Evolutionary conservation across 1,284 basidiomycete species (phyloP).

Genomic region (Meira nashicola): DNA sequence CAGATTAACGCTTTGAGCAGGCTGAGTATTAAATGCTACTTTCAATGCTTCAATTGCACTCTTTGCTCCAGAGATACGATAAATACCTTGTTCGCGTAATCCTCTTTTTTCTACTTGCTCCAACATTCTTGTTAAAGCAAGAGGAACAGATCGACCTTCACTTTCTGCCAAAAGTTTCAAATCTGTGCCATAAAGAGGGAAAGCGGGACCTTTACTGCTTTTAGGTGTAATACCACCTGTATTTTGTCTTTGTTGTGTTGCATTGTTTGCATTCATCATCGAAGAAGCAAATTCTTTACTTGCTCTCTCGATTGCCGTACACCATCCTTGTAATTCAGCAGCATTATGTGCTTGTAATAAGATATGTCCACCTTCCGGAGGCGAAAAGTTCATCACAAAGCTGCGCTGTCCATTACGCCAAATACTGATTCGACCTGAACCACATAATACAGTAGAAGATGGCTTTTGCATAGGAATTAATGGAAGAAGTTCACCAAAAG

Average conservation of each 20-base stretch:
- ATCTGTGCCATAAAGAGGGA: conserved; percentile 37
- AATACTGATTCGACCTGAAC: conserved; percentile 32
- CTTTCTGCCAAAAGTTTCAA: conserved; percentile 32
- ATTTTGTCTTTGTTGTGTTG: not conserved
- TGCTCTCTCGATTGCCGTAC: conserved; percentile 28
- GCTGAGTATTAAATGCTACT: conserved; percentile 28
- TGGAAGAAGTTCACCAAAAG: conserved; percentile 26
- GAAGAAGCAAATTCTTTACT: conserved; percentile 23
- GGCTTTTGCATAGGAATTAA: conserved; percentile 37
- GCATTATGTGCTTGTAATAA: conserved; percentile 43
- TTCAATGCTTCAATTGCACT: conserved; percentile 40
- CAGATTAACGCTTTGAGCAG: conserved; percentile 35
- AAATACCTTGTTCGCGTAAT: conserved; percentile 50
- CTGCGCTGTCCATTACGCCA: conserved; percentile 47
- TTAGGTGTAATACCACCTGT: not conserved
- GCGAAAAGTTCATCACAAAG: conserved; percentile 42
- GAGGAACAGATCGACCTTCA: conserved; percentile 35
- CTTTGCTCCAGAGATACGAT: conserved; percentile 50
- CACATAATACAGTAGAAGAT: conserved; percentile 28
- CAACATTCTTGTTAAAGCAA: conserved; percentile 46
- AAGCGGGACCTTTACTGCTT: not conserved
- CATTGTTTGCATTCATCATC: not conserved
- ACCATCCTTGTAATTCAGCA: conserved; percentile 39
- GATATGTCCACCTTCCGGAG: conserved; percentile 35
- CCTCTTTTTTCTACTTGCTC: conserved; percentile 48